Evolutionary conservation across 1,284 basidiomycete species (phyloP).

Genomic region (Somion occarium): DNA sequence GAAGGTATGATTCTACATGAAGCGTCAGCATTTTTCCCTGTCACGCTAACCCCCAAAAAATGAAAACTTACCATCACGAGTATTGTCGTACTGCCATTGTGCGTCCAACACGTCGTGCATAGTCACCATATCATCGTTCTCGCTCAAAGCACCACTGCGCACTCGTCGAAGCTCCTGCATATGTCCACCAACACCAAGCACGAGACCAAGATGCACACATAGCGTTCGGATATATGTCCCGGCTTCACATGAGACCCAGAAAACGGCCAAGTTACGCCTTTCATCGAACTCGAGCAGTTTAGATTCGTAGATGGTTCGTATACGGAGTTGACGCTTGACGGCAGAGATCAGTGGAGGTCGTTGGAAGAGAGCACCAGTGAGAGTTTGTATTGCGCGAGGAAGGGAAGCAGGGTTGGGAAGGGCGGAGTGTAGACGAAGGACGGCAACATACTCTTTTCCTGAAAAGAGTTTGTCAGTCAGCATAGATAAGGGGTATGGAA

Average conservation of each 20-base stretch:
- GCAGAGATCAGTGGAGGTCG: slow-evolving; percentile 98
- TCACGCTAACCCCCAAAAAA: no score
- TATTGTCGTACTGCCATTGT: slow-evolving; percentile 99
- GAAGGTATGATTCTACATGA: slow-evolving; percentile 85
- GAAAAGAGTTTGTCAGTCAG: slow-evolving; percentile 9
- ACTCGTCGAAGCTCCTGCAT: slow-evolving; percentile 99
- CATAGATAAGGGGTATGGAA: not conserved
- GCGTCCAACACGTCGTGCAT: slow-evolving; percentile 99
- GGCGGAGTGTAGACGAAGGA: slow-evolving; percentile 86
- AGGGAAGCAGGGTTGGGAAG: slow-evolving; percentile 83
- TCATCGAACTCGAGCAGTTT: slow-evolving; percentile 98
- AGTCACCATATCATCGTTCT: slow-evolving; percentile 98
- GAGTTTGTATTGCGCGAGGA: slow-evolving; percentile 91
- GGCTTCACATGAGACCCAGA: slow-evolving; percentile 99
- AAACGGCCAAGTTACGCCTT: slow-evolving; percentile 94
- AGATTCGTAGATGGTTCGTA: slow-evolving; percentile 96
- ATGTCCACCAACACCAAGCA: slow-evolving; percentile 97
- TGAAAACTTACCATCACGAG: slow-evolving; percentile 73
- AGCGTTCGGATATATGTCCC: slow-evolving; percentile 98
- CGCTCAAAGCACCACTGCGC: slow-evolving; percentile 92
- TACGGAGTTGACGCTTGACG: slow-evolving; percentile 97
- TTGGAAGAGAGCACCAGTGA: slow-evolving; percentile 98
- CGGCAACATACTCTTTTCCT: slow-evolving; percentile 99
- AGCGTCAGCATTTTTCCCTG: no score
- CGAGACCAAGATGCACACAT: slow-evolving; percentile 93